Conservation (phyloP, 164 flowering plant genomes). For the Stephania cephalantha region DNA sequence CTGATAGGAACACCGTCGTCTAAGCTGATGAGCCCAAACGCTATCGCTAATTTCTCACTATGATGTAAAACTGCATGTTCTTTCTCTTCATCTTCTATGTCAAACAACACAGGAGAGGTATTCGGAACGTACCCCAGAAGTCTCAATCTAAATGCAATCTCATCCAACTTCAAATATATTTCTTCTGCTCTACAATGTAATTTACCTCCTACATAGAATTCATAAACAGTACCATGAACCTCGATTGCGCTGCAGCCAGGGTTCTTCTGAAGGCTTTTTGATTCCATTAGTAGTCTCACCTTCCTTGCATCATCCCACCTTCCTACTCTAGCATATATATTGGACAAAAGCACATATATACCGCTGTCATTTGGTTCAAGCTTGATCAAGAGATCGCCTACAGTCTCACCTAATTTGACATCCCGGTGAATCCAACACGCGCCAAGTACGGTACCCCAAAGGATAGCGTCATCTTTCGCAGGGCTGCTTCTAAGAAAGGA, state of each 20-base stretch:
- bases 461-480: constrained; percentile 5
- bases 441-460: constrained; percentile 17
- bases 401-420: constrained; percentile 14
- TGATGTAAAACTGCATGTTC: constrained; percentile 31
- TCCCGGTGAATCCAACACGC: constrained; percentile 13
- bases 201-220: constrained; percentile 14
- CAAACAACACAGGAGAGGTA: constrained; percentile 28
- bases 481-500: constrained; percentile 8
- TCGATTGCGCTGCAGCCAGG: constrained; percentile 13
- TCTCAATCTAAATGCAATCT: constrained; percentile 12
- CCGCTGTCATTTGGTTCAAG: constrained; percentile 15
- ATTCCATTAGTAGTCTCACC: constrained; percentile 10
- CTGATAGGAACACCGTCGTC: constrained; percentile 8
- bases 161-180: constrained; percentile 10
- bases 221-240: constrained; percentile 15
- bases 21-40: constrained; percentile 21
- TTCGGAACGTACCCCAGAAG: constrained; percentile 25
- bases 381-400: constrained; percentile 6
- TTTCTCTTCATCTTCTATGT: constrained; percentile 42
- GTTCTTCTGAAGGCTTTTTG: constrained; percentile 7
- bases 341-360: constrained; percentile 13
- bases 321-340: constrained; percentile 14
- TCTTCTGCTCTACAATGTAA: constrained; percentile 11
- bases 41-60: constrained; percentile 42
- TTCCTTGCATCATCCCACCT: constrained; percentile 16